Percentiles rank a stretch among this genome's conserved stretches.
Evolutionary conservation across 345 rosid species (phyloP).

Genomic region (Sisymbrium altissimum): DNA sequence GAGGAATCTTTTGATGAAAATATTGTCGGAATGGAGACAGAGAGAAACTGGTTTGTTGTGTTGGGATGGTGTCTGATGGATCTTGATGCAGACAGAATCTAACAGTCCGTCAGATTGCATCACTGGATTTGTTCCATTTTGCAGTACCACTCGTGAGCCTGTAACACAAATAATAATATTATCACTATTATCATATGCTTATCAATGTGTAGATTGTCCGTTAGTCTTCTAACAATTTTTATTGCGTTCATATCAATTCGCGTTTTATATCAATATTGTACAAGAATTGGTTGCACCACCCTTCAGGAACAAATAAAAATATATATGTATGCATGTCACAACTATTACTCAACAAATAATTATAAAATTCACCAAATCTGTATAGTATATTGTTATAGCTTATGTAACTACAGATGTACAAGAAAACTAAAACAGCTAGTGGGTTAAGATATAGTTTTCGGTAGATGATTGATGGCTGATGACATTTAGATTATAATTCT

Average conservation of each 20-base stretch:
- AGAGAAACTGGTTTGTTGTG: conserved; percentile 26
- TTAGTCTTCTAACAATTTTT: conserved; percentile 4
- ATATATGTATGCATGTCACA: neutral
- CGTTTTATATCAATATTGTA: conserved; percentile 12
- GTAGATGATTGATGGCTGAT: conserved; percentile 22
- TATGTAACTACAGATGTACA: neutral
- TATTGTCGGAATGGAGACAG: conserved; percentile 23
- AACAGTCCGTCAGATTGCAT: conserved; percentile 33
- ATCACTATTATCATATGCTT: conserved; percentile 6
- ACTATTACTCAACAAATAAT: neutral
- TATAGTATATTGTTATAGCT: neutral
- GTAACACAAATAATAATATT: neutral
- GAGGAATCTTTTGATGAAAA: conserved; percentile 26
- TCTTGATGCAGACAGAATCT: conserved; percentile 38
- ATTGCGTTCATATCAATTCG: neutral
- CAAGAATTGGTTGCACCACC: neutral
- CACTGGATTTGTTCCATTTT: conserved; percentile 35
- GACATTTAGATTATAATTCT: conserved; percentile 1
- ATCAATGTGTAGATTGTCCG: conserved; percentile 19
- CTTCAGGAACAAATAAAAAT: neutral
- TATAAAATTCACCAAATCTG: conserved; percentile 4
- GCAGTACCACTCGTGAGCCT: conserved; percentile 39
- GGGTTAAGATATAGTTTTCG: neutral
- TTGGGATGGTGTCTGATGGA: conserved; percentile 25
- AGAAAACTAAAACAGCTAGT: conserved; percentile 12